Base-by-base conservation (phyloP, 2,329 filamentous ascomycete species). In the Sporothrix protearum region DNA sequence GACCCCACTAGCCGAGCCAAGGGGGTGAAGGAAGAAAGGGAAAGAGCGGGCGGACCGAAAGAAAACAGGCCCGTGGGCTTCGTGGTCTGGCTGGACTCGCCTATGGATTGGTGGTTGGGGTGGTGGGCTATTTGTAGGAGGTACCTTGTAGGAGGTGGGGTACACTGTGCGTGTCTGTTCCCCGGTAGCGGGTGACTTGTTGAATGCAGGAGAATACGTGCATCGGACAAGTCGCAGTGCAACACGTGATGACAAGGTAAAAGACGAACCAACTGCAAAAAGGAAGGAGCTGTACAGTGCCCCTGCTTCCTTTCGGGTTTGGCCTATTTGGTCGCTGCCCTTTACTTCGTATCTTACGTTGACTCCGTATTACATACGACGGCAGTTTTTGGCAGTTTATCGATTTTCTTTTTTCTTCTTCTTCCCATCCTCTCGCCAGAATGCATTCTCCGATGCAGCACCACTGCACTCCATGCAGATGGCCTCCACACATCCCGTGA, bases 111-210 rank as follows among this genome's bases (percentile, higher is more conserved):
- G 39, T 49, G 57, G 42, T 47, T 47, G 42, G 42, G 42, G 19
- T 16, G 19, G 28, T 59, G 25, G 55, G 30, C 59, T 22, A n/a
- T n/a, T n/a, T n/a, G n/a, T n/a, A n/a, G n/a, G n/a, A n/a, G n/a
- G n/a, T n/a, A n/a, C n/a, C n/a, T n/a, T n/a, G n/a, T n/a, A 67
- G 63, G 14, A 22, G 66, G 64, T 42, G 59, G 33, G 59, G 59
- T 42, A 12, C 36, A 63, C 59, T 45, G 63, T 49, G 45, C 22
- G 55, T 59, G 30, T 33, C 1, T 10, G 33, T 22, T 63, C 33
- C 57, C 10, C 55, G 47, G 16, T 69, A 57, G 68, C 45, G 68
- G 22, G 68, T 63, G 68, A 70, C 68, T 39, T 63, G 53, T 70
- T 28, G 55, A 70, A 63, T 25, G 55, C 55, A 39, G 39, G 28